phyloP scores from a whole-genome alignment of 495 filamentous ascomycete species.

The Hypomontagnella submonticulosa region DNA sequence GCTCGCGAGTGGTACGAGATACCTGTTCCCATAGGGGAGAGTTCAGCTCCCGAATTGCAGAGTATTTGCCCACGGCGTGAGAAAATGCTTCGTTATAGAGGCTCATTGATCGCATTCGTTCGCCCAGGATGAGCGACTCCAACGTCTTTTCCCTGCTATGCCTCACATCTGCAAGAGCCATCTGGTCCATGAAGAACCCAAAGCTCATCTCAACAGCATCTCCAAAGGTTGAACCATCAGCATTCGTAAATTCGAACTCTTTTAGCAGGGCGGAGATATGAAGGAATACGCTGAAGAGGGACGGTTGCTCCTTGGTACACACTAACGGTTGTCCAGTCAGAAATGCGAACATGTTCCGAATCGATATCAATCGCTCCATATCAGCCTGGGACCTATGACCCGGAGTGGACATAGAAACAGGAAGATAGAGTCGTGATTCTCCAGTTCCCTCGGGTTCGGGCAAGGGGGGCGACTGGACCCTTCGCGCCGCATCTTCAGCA shows the following conservation, averaged over 20 bases:
- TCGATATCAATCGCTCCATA: constrained; percentile 74
- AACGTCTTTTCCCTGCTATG: constrained; percentile 88
- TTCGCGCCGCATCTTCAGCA: constrained; percentile 56
- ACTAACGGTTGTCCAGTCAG: constrained; percentile 83
- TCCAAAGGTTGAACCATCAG: constrained; percentile 84
- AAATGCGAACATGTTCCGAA: constrained; percentile 93
- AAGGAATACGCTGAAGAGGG: constrained; percentile 78
- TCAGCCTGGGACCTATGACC: constrained; percentile 64
- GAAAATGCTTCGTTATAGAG: constrained; percentile 93
- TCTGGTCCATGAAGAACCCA: constrained; percentile 77
- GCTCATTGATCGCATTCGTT: constrained; percentile 80
- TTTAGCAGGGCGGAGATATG: constrained; percentile 74
- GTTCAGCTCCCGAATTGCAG: constrained; percentile 73
- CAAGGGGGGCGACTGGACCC: constrained; percentile 50
- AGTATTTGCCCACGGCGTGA: constrained; percentile 91
- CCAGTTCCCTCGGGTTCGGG: constrained; percentile 52
- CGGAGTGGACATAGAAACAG: constrained; percentile 55
- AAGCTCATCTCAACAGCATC: constrained; percentile 80
- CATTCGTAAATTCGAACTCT: constrained; percentile 80
- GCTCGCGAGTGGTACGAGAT: constrained; percentile 74
- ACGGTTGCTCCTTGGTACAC: constrained; percentile 73
- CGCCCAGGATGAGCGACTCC: constrained; percentile 87
- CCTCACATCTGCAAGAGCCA: constrained; percentile 81
- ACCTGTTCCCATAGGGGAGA: constrained; percentile 76
- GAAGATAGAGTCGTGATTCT: constrained; percentile 78